These are phyloP conservation scores for Acorus calamus DNA, from an alignment of 106 monocot genomes.

Conservation along the genomic window DNA sequence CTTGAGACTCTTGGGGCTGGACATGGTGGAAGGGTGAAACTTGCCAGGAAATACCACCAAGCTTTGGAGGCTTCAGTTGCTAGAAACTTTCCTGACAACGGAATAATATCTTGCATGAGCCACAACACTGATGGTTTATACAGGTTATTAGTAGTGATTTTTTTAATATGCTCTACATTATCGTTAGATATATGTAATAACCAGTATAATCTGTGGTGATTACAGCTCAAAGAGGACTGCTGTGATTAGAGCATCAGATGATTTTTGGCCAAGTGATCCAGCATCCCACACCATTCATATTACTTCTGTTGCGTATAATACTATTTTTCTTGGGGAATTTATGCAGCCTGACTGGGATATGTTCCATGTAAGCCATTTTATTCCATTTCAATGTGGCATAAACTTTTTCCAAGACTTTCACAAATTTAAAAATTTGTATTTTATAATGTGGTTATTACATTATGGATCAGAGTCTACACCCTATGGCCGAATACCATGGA, in stretches of 20 bases:
- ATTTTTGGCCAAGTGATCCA: conserved; percentile 69
- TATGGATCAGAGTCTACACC: conserved; percentile 42
- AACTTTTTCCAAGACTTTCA: background rate
- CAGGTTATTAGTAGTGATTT: conserved; percentile 23
- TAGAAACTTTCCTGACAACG: conserved; percentile 59
- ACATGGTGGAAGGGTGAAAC: conserved; percentile 54
- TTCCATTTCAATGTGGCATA: background rate
- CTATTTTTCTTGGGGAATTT: conserved; percentile 69
- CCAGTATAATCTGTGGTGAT: too few species aligned
- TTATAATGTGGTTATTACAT: background rate
- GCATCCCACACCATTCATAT: conserved; percentile 79
- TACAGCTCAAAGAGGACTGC: conserved; percentile 55
- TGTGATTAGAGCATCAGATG: conserved; percentile 67
- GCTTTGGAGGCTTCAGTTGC: conserved; percentile 64
- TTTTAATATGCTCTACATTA: too few species aligned
- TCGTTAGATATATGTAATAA: too few species aligned
- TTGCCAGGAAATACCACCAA: conserved; percentile 54
- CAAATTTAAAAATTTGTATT: background rate
- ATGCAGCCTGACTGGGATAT: conserved; percentile 94
- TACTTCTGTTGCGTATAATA: conserved; percentile 75
- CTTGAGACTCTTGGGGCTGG: conserved; percentile 69
- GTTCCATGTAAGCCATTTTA: conserved; percentile 54
- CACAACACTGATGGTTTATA: conserved; percentile 71
- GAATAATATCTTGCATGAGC: conserved; percentile 78
- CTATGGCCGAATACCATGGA: conserved; percentile 69